These are phyloP conservation scores for Fusarium sp. DNA, from an alignment of 2,329 filamentous ascomycete genomes.

Conservation along the genomic window DNA sequence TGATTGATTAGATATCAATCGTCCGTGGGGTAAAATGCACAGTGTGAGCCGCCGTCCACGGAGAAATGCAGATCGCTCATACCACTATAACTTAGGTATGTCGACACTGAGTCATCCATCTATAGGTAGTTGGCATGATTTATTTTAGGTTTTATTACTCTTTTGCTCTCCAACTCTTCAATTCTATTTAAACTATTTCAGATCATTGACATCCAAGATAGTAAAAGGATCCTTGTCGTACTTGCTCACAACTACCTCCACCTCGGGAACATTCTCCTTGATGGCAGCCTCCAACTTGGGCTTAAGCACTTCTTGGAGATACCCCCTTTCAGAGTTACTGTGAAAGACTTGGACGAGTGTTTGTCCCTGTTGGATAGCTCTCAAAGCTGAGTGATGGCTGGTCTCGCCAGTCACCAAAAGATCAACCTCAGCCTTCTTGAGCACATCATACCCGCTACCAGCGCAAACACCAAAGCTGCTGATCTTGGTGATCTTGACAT, in stretches of 20 bases:
- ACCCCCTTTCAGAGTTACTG: slow-evolving; percentile 90
- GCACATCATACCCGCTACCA: slow-evolving; percentile 82
- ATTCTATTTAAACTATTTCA: slow-evolving; percentile 39
- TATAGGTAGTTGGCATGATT: not conserved
- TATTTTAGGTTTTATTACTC: too few relatives aligned
- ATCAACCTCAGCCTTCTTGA: slow-evolving; percentile 77
- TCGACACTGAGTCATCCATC: not conserved
- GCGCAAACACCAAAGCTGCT: slow-evolving; percentile 85
- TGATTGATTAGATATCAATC: slow-evolving; percentile 52
- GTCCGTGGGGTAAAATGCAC: slow-evolving; percentile 35
- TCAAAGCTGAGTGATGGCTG: slow-evolving; percentile 89
- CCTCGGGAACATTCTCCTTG: slow-evolving; percentile 56
- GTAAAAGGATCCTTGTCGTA: slow-evolving; percentile 89
- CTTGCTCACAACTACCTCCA: slow-evolving; percentile 78
- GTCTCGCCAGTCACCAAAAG: slow-evolving; percentile 92
- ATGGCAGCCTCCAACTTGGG: slow-evolving; percentile 70
- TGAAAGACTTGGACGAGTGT: slow-evolving; percentile 89
- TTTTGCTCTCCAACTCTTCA: not conserved
- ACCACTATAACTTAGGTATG: too few relatives aligned
- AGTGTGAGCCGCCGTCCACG: slow-evolving; percentile 19
- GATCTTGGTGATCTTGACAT: slow-evolving; percentile 57
- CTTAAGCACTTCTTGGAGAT: slow-evolving; percentile 76
- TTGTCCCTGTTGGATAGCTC: slow-evolving; percentile 83
- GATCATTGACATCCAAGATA: slow-evolving; percentile 66
- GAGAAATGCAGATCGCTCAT: not conserved